Evolutionary conservation across 495 filamentous ascomycete genomes (phyloP).

Genomic region (Penicillium verhagenii): DNA sequence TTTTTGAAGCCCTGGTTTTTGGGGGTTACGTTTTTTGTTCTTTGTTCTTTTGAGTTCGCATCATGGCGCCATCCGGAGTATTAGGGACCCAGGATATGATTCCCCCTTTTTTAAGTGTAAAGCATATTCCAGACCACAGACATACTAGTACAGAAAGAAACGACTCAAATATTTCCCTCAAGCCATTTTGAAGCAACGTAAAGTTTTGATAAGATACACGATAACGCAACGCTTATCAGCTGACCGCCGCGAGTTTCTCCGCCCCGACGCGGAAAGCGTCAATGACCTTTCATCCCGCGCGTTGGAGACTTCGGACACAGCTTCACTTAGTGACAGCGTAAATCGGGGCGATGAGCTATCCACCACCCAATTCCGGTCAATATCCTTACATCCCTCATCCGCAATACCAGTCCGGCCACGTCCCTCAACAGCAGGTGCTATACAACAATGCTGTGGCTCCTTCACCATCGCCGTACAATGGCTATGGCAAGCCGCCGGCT

Average conservation of each 20-base stretch:
- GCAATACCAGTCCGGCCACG: constrained; percentile 37
- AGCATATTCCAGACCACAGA: too few species aligned
- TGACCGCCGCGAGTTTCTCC: constrained; percentile 37
- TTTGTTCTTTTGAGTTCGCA: neutral
- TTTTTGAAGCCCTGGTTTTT: neutral
- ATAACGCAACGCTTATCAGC: constrained; percentile 17
- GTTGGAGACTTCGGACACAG: constrained; percentile 14
- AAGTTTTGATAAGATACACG: too few species aligned
- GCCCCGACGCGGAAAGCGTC: constrained; percentile 30
- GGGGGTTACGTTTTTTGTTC: neutral
- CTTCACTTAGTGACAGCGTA: constrained; percentile 20
- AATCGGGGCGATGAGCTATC: constrained; percentile 50
- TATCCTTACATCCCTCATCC: constrained; percentile 36
- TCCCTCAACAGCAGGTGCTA: constrained; percentile 38
- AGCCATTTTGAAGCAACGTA: neutral
- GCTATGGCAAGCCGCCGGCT: constrained; percentile 38
- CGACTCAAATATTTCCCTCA: neutral
- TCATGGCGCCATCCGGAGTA: neutral
- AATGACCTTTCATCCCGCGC: constrained; percentile 6
- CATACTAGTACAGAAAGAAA: neutral
- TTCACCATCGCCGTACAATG: constrained; percentile 32
- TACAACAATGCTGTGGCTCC: constrained; percentile 41
- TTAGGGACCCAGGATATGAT: neutral
- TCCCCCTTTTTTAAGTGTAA: neutral
- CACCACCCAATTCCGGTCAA: constrained; percentile 47